Percentiles rank a stretch among this genome's conserved stretches.
phyloP scores from a whole-genome alignment of 306 rosid genomes.

The Ziziphus jujuba region DNA sequence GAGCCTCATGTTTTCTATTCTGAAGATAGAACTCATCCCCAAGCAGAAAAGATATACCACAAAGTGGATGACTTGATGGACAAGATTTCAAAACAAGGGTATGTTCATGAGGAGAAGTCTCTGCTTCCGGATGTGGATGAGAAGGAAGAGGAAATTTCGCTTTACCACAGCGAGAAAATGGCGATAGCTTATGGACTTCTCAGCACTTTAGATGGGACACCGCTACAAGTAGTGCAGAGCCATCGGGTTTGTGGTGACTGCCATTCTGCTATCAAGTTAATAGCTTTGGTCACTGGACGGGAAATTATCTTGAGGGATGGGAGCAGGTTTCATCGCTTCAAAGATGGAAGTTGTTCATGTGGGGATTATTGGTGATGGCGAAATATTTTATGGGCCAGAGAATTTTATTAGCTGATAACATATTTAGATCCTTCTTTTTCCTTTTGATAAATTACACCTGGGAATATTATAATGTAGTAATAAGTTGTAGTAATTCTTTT shows the following conservation, averaged over 20 bases:
- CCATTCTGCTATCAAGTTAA: constrained; percentile 73
- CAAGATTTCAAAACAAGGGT: constrained; percentile 62
- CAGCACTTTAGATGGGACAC: constrained; percentile 52
- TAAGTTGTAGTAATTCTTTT: too few species aligned
- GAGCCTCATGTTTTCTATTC: constrained; percentile 47
- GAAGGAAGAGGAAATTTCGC: constrained; percentile 45
- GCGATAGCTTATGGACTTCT: constrained; percentile 81
- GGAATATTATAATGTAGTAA: not conserved
- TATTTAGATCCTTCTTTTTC: too few species aligned
- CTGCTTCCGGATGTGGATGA: constrained; percentile 82
- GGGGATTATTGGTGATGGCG: constrained; percentile 79
- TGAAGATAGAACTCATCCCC: constrained; percentile 58
- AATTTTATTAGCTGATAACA: not conserved
- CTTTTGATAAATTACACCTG: not conserved
- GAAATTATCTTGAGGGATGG: constrained; percentile 79
- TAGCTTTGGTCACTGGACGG: constrained; percentile 59
- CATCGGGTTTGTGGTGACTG: constrained; percentile 78
- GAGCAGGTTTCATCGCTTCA: constrained; percentile 87
- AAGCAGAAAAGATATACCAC: constrained; percentile 47
- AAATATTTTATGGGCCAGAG: not conserved
- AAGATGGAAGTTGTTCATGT: constrained; percentile 82
- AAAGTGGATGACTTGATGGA: constrained; percentile 63
- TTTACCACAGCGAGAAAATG: constrained; percentile 78
- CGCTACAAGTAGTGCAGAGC: constrained; percentile 73
- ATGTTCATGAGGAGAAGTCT: constrained; percentile 34